phyloP scores from a whole-genome alignment of 495 filamentous ascomycete genomes.

The Hypoxylon trugodes region DNA sequence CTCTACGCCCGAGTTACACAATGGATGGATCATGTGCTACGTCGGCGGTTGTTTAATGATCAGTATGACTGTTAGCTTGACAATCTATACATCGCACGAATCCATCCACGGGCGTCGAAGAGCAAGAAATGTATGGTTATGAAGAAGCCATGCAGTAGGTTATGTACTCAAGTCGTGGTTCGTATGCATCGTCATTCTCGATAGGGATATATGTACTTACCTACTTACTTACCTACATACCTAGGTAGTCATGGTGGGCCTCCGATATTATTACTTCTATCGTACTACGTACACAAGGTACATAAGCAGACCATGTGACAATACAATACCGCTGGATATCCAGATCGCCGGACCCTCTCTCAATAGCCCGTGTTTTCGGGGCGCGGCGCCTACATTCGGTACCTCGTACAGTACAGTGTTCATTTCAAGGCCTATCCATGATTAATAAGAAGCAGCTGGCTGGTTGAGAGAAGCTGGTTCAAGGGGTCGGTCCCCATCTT shows the following conservation, averaged over 20 bases:
- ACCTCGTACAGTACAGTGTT: constrained; percentile 1
- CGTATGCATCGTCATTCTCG: constrained; percentile 16
- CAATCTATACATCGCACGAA: constrained; percentile 25
- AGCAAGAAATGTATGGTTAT: constrained; percentile 3
- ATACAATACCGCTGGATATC: constrained; percentile 31
- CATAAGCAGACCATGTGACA: constrained; percentile 29
- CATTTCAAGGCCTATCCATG: constrained; percentile 12
- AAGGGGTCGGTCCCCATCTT: constrained; percentile 17
- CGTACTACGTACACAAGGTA: background rate
- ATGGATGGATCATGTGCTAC: constrained; percentile 23
- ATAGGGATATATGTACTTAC: background rate
- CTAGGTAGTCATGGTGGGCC: constrained; percentile 1
- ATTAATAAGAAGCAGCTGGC: constrained; percentile 28
- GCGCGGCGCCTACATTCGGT: constrained; percentile 16
- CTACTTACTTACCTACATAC: background rate
- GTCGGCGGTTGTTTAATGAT: constrained; percentile 33
- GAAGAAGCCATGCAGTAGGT: background rate
- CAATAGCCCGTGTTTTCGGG: constrained; percentile 16
- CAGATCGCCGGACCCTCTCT: constrained; percentile 29
- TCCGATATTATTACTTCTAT: background rate
- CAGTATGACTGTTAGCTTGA: constrained; percentile 19
- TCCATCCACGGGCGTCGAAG: too few species aligned
- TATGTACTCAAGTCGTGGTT: constrained; percentile 3
- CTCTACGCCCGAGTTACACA: constrained; percentile 25
- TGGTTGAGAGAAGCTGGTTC: constrained; percentile 17